Percentiles rank a stretch among this genome's conserved stretches.
phyloP scores from a whole-genome alignment of 192 early-diverging fungal species.

The Radiomyces spectabilis region DNA sequence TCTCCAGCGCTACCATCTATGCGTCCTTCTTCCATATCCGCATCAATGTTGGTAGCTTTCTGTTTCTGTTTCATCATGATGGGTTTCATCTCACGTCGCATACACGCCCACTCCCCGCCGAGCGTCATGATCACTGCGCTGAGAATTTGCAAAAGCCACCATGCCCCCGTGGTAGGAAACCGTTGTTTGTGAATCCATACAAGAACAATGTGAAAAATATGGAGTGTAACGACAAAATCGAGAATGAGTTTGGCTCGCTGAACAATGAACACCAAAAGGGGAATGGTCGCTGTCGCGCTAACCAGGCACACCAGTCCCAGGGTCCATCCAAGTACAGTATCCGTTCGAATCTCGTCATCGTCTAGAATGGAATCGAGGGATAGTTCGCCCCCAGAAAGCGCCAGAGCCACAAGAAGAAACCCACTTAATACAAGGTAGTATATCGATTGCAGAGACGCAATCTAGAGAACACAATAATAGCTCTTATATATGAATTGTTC shows the following conservation, averaged over 20 bases:
- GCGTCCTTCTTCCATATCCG: slow-evolving; percentile 1
- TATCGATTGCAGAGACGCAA: slow-evolving; percentile 47
- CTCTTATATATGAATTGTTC: too few relatives aligned
- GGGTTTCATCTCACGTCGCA: slow-evolving; percentile 74
- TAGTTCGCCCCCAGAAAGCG: slow-evolving; percentile 53
- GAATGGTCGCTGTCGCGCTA: slow-evolving; percentile 48
- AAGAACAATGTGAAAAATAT: slow-evolving; percentile 58
- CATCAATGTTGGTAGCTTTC: not conserved
- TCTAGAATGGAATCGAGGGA: slow-evolving; percentile 63
- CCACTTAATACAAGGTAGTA: slow-evolving; percentile 51
- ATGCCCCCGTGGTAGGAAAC: slow-evolving; percentile 55
- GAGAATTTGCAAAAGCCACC: slow-evolving; percentile 57
- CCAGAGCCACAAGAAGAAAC: slow-evolving; percentile 39
- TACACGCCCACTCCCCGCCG: slow-evolving; percentile 76
- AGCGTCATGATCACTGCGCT: slow-evolving; percentile 55
- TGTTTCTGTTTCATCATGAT: slow-evolving; percentile 30
- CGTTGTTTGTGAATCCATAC: slow-evolving; percentile 45
- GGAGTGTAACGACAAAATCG: slow-evolving; percentile 70
- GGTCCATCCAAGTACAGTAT: slow-evolving; percentile 62
- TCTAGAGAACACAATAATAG: slow-evolving; percentile 25
- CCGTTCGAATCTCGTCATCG: slow-evolving; percentile 47
- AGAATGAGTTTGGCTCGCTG: slow-evolving; percentile 66
- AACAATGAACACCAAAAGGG: slow-evolving; percentile 53
- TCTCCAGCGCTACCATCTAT: slow-evolving; percentile 1
- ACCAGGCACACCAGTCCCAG: slow-evolving; percentile 56